Evolutionary conservation across 2,329 filamentous ascomycete species (phyloP), one percentile per base, ranked within the genome.

Genomic region (Beauveria asiatica): DNA sequence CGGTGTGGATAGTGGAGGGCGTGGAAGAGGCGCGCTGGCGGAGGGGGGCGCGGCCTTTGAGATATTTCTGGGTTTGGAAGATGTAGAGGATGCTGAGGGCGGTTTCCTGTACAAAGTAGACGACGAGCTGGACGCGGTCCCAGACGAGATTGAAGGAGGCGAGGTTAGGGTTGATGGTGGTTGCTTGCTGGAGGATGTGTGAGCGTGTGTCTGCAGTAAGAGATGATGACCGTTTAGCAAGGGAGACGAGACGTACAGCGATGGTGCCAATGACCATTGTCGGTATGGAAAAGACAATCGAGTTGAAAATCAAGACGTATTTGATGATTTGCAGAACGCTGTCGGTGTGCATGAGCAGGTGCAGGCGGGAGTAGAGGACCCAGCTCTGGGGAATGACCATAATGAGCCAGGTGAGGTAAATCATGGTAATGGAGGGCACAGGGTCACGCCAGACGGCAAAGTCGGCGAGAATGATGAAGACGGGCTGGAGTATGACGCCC

Each of bases 341-440:
- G 10, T 75, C 58, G 73, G 80, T 79, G 23, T 76, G 77, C 6
- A 82, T 73, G 23, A 86, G 75, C 3, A 86, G 74, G 65, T 85
- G 82, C 2, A 86, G 75, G 9, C 83, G 78, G 2, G 82, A 85
- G 71, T 83, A 86, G 1, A 86, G 73, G 2, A 86, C 83, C 23
- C 84, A 66, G 0, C 78, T 78, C 67, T 85, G 81, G 0, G 82
- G 83, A 4, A 81, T 81, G 1, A 86, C 78, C 80, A 85, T 84
- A 3, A 65, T 66, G 10, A 65, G 60, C 68, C 68, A 70, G 9
- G 63, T 63, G 17, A 66, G 54, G 45, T 65, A 64, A 33, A 66
- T 67, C 39, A 66, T 48, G 46, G 55, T 58, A 6, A 65, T 63
- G n/a, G 60, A 62, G 7, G 61, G 62, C 7, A 64, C 61, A 9